Evolutionary conservation across 495 filamentous ascomycete species (phyloP), one percentile per base, ranked within the genome.

Genomic region (Penicillium dipodomyicola): DNA sequence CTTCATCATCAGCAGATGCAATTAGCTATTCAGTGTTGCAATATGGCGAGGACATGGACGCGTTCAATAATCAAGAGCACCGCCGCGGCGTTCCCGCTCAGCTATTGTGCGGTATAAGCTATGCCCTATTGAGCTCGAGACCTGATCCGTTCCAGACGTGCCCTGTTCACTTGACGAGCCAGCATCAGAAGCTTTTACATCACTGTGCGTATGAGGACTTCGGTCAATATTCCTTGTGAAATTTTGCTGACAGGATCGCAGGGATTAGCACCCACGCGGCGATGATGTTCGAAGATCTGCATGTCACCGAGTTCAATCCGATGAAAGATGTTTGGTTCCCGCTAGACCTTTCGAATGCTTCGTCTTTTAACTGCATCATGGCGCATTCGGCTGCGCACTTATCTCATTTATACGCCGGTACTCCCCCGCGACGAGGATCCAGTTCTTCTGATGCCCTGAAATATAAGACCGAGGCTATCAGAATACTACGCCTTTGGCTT

Each of bases 311-410:
- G 12, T 70, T 70, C 17, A 70, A 70, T 52, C 67, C 67, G 9
- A 70, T 70, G 67, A 60, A 56, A 37, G 67, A 70, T 48, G 67
- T 70, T 30, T 70, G 67, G 67, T 67, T 70, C 48, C 67, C 67
- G 2, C 56, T 67, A n/a, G 67, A 70, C 22, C 58, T 69, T 1
- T 69, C 67, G 0, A 69, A 69, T 57, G 57, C 64, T 14, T 64
- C 67, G 8, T 70, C 67, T 14, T 70, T 70, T 51, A 63, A 67
- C 32, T 61, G 59, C 43, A 63, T 70, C 49, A 64, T 69, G 64
- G 66, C 66, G 4, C 66, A 69, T 43, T 62, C 67, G 5, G 67
- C 67, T 5, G 67, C 67, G 2, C 67, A 69, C 43, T 25, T 70
- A 39, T 50, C 58, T 41, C 63, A 70, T 32, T 42, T 63, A 6